Evolutionary conservation across 768 basidiomycete species (phyloP).

Genomic region (Tulasnella sp.): DNA sequence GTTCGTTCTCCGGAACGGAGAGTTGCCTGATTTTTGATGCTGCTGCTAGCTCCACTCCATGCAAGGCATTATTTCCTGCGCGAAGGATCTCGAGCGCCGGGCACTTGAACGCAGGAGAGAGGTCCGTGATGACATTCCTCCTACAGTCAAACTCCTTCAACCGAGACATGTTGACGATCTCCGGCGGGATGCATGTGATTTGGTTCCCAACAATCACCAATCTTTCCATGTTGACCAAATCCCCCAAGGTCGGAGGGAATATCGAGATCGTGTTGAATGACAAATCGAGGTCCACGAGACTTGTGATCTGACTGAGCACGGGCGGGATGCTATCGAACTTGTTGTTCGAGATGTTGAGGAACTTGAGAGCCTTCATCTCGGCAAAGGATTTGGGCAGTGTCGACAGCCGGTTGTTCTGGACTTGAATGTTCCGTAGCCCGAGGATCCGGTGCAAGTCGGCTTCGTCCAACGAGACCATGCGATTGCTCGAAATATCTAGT

Average conservation of each 20-base stretch:
- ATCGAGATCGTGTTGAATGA: constrained; percentile 89
- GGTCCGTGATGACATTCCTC: constrained; percentile 75
- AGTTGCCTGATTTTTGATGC: constrained; percentile 63
- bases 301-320: constrained; percentile 67
- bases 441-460: constrained; percentile 75
- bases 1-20: constrained; percentile 83
- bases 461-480: constrained; percentile 83
- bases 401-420: constrained; percentile 91
- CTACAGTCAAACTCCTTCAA: constrained; percentile 77
- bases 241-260: constrained; percentile 75
- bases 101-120: constrained; percentile 63
- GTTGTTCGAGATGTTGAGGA: constrained; percentile 94
- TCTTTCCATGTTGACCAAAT: constrained; percentile 61
- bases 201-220: constrained; percentile 85
- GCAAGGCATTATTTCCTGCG: constrained; percentile 80
- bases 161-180: constrained; percentile 51
- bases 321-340: constrained; percentile 73
- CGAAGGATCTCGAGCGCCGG: constrained; percentile 63
- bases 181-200: constrained; percentile 67
- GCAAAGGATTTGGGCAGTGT: constrained; percentile 83
- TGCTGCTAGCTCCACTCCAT: constrained; percentile 72
- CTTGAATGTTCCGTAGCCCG: constrained; percentile 60
- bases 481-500: constrained; percentile 87
- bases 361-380: constrained; percentile 62
- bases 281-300: constrained; percentile 81